A percentile compares a stretch with the other conserved stretches of the same genome.
phyloP scores from a whole-genome alignment of 73 alveolate species.

The Paramecium primaurelia region DNA sequence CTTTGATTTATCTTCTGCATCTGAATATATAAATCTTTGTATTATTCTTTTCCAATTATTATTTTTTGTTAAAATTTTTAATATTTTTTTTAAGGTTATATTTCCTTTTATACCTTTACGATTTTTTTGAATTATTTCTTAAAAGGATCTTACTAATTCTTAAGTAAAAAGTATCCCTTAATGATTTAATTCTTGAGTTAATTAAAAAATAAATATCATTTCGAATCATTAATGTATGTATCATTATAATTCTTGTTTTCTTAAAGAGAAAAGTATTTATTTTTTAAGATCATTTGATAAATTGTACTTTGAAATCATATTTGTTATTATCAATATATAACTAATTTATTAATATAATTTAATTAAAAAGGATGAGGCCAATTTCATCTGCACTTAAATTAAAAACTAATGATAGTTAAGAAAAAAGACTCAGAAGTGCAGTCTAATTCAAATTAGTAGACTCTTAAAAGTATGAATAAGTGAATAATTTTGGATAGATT shows the following conservation, averaged over 20 bases:
- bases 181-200: no score
- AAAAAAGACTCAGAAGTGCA: not conserved
- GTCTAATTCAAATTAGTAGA: not conserved
- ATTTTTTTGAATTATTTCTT: not conserved
- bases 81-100: not conserved
- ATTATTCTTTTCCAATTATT: not conserved
- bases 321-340: not conserved
- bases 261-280: not conserved
- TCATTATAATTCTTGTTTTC: not conserved
- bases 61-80: not conserved
- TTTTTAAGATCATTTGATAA: not conserved
- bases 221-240: no score
- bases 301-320: no score
- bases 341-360: not conserved
- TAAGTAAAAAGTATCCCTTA: not conserved
- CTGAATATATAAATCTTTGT: not conserved
- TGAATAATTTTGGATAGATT: not conserved
- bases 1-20: not conserved
- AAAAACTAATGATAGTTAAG: slow-evolving; percentile 15
- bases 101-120: not conserved
- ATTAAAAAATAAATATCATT: no score
- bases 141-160: not conserved
- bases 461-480: not conserved
- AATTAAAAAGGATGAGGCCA: not conserved
- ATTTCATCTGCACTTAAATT: not conserved